These are phyloP conservation scores for Trichophyton rubrum DNA, from an alignment of 2,329 filamentous ascomycete genomes.

Conservation along the genomic window DNA sequence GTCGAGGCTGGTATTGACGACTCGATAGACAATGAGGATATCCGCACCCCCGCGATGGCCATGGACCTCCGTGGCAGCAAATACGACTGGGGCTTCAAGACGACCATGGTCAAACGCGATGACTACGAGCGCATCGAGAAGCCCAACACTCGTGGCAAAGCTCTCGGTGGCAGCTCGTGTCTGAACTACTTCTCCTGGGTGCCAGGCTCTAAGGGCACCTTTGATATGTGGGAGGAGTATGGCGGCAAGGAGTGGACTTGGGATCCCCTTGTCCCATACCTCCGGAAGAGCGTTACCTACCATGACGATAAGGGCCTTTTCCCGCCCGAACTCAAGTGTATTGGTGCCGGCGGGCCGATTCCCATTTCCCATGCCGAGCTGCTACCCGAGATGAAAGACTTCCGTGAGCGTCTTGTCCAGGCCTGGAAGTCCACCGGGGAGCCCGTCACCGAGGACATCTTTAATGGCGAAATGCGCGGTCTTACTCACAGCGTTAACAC, in stretches of 20 bases:
- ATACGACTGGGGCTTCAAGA: conserved; percentile 51
- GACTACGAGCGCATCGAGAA: conserved; percentile 51
- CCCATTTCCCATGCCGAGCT: conserved; percentile 44
- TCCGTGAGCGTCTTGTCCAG: conserved; percentile 29
- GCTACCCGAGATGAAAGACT: conserved; percentile 38
- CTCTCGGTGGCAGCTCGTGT: conserved; percentile 45
- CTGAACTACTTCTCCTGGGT: conserved; percentile 56
- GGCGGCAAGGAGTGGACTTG: conserved; percentile 44
- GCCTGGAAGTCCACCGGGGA: conserved; percentile 43
- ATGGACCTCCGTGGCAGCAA: conserved; percentile 44
- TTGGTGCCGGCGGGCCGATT: conserved; percentile 42
- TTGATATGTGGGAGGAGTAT: conserved; percentile 39
- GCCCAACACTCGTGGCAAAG: conserved; percentile 50
- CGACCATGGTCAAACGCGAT: conserved; percentile 42
- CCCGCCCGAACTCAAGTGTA: conserved; percentile 36
- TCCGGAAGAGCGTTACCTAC: conserved; percentile 46
- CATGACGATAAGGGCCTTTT: conserved; percentile 43
- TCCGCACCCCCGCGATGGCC: conserved; percentile 42
- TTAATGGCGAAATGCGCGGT: conserved; percentile 42
- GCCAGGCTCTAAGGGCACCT: conserved; percentile 45
- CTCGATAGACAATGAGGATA: conserved; percentile 38
- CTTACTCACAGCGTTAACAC: conserved; percentile 43
- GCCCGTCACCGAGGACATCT: conserved; percentile 24
- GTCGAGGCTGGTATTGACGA: conserved; percentile 33
- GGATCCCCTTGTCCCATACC: conserved; percentile 39